A percentile compares a stretch with the other conserved stretches of the same genome.
phyloP scores from a whole-genome alignment of 23 red algal genomes.

The Gracilaria gracilis region DNA sequence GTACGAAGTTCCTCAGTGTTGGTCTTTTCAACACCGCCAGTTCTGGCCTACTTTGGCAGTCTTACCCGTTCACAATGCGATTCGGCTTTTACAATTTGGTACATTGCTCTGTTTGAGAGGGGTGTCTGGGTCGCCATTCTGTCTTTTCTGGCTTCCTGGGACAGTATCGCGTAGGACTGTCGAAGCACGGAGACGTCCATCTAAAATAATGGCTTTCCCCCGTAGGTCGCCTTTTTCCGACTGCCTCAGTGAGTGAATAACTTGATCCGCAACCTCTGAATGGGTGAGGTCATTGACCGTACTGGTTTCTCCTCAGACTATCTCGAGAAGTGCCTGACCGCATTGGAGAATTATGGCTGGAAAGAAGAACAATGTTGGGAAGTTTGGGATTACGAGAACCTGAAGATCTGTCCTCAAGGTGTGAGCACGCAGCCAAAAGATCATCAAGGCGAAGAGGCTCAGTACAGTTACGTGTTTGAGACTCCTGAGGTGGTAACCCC shows the following conservation, averaged over 20 bases:
- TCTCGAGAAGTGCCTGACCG: background rate
- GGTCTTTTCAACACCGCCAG: background rate
- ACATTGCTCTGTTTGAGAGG: background rate
- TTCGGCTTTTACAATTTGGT: background rate
- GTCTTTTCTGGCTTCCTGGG: background rate
- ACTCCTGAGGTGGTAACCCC: background rate
- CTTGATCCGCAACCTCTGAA: background rate
- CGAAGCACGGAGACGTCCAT: background rate
- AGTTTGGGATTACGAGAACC: background rate
- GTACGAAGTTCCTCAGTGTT: slow-evolving; percentile 11
- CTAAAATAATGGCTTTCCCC: background rate
- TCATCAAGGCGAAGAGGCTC: background rate
- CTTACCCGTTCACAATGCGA: too few relatives aligned
- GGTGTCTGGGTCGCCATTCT: background rate
- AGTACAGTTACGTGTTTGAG: background rate
- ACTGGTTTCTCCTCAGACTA: background rate
- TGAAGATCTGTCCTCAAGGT: background rate
- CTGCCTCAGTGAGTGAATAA: background rate
- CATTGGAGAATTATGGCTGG: too few relatives aligned
- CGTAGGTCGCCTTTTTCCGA: background rate
- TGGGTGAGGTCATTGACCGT: too few relatives aligned
- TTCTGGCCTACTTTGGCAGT: background rate
- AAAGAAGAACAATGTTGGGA: background rate
- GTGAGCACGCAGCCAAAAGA: too few relatives aligned
- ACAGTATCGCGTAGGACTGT: slow-evolving; percentile 1